A percentile compares a stretch with the other conserved stretches of the same genome.
phyloP scores from a whole-genome alignment of 2,329 filamentous ascomycete species.

The Arachnomyces sp. region DNA sequence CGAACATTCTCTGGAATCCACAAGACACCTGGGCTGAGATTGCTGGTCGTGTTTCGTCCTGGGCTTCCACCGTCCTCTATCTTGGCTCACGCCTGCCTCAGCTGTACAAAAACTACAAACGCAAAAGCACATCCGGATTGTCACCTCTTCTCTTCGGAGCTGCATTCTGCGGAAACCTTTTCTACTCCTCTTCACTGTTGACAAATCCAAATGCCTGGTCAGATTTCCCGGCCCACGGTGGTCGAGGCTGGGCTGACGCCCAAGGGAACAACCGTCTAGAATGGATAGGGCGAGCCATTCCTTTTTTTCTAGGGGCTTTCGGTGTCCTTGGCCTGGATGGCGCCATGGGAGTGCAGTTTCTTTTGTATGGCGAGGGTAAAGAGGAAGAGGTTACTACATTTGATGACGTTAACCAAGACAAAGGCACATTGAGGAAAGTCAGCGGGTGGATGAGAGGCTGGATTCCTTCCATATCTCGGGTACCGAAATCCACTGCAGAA shows the following conservation, averaged over 20 bases:
- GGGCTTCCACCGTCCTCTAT: slow-evolving; percentile 51
- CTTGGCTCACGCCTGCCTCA: slow-evolving; percentile 56
- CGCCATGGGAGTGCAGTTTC: slow-evolving; percentile 56
- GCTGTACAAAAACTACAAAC: slow-evolving; percentile 57
- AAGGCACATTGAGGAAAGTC: slow-evolving; percentile 48
- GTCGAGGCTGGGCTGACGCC: slow-evolving; percentile 52
- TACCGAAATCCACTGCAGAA: slow-evolving; percentile 16
- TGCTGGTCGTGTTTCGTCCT: slow-evolving; percentile 47
- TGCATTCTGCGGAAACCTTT: slow-evolving; percentile 61
- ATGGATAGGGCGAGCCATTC: slow-evolving; percentile 53
- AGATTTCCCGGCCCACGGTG: slow-evolving; percentile 49
- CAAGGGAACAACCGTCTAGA: slow-evolving; percentile 47
- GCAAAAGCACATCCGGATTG: slow-evolving; percentile 57
- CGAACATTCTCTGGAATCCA: slow-evolving; percentile 15
- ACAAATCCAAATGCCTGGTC: slow-evolving; percentile 59
- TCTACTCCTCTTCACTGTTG: slow-evolving; percentile 56
- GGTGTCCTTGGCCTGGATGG: slow-evolving; percentile 57
- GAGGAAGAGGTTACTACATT: slow-evolving; percentile 41
- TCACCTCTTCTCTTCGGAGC: slow-evolving; percentile 57
- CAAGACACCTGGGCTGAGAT: slow-evolving; percentile 24
- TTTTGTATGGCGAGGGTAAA: slow-evolving; percentile 47
- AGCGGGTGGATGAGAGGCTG: slow-evolving; percentile 61
- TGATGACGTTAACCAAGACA: slow-evolving; percentile 26
- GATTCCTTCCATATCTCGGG: slow-evolving; percentile 47
- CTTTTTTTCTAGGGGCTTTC: slow-evolving; percentile 60